These are phyloP conservation scores for Scytalidium sp. DNA, from an alignment of 2,329 filamentous ascomycete species.

Conservation along the genomic window DNA sequence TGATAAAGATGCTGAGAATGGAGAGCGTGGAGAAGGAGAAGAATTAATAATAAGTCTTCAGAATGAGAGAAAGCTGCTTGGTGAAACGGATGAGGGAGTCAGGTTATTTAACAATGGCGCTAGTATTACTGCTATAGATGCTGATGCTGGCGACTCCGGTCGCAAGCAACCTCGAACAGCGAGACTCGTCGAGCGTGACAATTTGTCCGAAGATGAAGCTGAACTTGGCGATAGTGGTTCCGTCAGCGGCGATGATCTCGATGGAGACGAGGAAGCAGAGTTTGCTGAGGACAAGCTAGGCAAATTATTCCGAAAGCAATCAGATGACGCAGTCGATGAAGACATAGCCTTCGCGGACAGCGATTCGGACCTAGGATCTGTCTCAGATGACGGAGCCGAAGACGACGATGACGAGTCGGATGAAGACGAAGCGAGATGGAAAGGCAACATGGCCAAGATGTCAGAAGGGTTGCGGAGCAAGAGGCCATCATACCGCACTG, in stretches of 20 bases:
- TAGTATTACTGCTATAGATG: constrained; percentile 53
- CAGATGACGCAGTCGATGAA: constrained; percentile 54
- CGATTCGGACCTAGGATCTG: constrained; percentile 90
- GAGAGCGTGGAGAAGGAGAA: constrained; percentile 87
- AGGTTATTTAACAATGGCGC: constrained; percentile 81
- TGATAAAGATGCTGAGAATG: constrained; percentile 57
- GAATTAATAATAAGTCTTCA: constrained; percentile 92
- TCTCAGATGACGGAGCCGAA: constrained; percentile 62
- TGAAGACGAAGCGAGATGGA: constrained; percentile 79
- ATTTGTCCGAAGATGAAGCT: constrained; percentile 53
- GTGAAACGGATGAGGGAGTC: constrained; percentile 77
- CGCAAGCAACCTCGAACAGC: constrained; percentile 57
- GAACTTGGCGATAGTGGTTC: constrained; percentile 49
- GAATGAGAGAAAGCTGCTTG: constrained; percentile 75
- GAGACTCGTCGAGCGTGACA: constrained; percentile 58
- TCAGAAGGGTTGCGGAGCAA: constrained; percentile 69
- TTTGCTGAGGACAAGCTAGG: constrained; percentile 59
- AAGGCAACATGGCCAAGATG: constrained; percentile 76
- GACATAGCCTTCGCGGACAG: constrained; percentile 92
- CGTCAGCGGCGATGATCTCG: constrained; percentile 25
- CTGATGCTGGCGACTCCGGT: constrained; percentile 58
- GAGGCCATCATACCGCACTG: constrained; percentile 70
- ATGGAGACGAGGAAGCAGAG: constrained; percentile 52
- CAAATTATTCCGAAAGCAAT: constrained; percentile 54
- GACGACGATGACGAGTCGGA: constrained; percentile 48